A percentile compares a stretch with the other conserved stretches of the same genome.
phyloP scores from a whole-genome alignment of 108 stramenopile species.

The Skeletonema menzelii region DNA sequence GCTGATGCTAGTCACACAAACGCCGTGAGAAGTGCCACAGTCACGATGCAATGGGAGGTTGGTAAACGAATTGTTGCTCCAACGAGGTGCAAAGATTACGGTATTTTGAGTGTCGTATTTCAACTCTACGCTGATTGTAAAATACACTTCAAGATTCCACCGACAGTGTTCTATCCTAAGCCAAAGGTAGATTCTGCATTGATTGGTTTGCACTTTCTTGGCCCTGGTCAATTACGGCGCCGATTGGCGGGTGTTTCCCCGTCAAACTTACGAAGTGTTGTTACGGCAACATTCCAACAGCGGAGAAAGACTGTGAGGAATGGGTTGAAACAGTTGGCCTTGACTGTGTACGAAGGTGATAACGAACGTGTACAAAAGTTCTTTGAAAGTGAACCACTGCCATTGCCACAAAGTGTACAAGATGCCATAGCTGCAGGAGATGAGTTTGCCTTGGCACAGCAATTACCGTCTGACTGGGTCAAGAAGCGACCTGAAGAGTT shows the following conservation, averaged over 20 bases:
- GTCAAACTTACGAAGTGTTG: conserved; percentile 73
- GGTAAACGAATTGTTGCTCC: conserved; percentile 89
- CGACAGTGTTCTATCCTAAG: conserved; percentile 96
- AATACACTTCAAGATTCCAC: conserved; percentile 95
- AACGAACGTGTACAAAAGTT: conserved; percentile 41
- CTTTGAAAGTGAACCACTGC: conserved; percentile 55
- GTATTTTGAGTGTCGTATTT: conserved; percentile 95
- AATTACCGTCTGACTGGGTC: conserved; percentile 83
- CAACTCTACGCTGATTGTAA: conserved; percentile 86
- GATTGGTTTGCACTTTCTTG: conserved; percentile 90
- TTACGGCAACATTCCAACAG: conserved; percentile 92
- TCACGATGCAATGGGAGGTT: conserved; percentile 98
- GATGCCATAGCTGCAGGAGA: conserved; percentile 59
- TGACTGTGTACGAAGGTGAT: conserved; percentile 43
- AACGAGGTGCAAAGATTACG: conserved; percentile 86
- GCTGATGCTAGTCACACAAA: conserved; percentile 89
- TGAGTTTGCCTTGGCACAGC: conserved; percentile 68
- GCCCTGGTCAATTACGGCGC: conserved; percentile 51
- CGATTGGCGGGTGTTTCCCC: conserved; percentile 85
- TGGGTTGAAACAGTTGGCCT: conserved; percentile 77
- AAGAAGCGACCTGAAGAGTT: conserved; percentile 92
- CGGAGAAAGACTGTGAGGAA: conserved; percentile 95
- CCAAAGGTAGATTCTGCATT: conserved; percentile 96
- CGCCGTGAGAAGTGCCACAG: conserved; percentile 88
- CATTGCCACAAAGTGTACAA: conserved; percentile 55